Evolutionary conservation across 495 filamentous ascomycete species (phyloP).

Genomic region (Penicillium roqueforti): DNA sequence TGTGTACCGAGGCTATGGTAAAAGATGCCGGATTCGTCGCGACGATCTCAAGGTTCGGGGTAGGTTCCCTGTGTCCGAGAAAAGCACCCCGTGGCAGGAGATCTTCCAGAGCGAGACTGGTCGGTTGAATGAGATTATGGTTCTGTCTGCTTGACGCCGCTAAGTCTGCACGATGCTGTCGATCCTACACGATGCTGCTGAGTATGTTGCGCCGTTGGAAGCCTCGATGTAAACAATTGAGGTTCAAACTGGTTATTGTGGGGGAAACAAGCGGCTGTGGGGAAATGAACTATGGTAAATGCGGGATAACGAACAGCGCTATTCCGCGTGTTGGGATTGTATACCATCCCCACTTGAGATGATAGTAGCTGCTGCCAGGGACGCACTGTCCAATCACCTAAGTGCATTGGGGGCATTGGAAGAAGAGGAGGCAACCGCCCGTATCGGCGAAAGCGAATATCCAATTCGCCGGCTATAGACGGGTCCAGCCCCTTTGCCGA

Average conservation of each 20-base stretch:
- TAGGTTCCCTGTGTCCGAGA: not conserved
- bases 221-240: conserved; percentile 52
- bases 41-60: conserved; percentile 39
- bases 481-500: not conserved
- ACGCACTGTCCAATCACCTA: too few relatives aligned
- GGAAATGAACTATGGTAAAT: not conserved
- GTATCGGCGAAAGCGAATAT: too few relatives aligned
- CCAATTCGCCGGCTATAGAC: too few relatives aligned
- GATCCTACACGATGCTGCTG: conserved; percentile 41
- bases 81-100: conserved; percentile 51
- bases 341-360: too few relatives aligned
- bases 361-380: too few relatives aligned
- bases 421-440: not conserved
- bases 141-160: too few relatives aligned
- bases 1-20: conserved; percentile 43
- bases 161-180: conserved; percentile 43
- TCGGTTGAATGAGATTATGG: conserved; percentile 51
- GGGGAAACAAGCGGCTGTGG: too few relatives aligned
- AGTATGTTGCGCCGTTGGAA: conserved; percentile 45
- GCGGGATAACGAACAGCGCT: not conserved
- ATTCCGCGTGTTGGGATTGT: too few relatives aligned
- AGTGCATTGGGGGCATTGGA: not conserved
- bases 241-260: not conserved
- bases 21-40: conserved; percentile 49
- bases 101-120: conserved; percentile 47